Conservation (phyloP, 2,329 filamentous ascomycete species). For the Microsporum ferrugineum region DNA sequence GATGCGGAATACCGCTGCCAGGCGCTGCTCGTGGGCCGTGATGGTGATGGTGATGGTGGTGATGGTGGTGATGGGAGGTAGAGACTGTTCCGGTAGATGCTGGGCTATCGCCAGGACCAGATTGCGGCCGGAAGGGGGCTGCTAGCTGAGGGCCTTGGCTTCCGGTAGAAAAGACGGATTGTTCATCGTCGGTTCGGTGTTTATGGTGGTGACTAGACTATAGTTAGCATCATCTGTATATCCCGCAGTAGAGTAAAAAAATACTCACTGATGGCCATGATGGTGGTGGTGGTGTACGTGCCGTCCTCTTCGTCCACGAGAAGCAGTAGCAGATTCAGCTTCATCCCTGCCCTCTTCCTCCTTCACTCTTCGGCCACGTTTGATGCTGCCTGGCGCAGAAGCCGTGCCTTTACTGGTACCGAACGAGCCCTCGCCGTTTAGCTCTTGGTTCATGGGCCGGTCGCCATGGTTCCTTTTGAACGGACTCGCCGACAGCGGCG, state of each 20-base stretch:
- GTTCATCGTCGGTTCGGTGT: constrained; percentile 43
- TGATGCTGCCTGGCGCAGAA: constrained; percentile 36
- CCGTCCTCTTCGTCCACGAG: constrained; percentile 49
- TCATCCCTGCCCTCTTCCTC: constrained; percentile 60
- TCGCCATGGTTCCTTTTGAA: constrained; percentile 39
- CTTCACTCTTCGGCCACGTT: constrained; percentile 57
- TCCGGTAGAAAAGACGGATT: constrained; percentile 11
- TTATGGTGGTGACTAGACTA: constrained; percentile 43
- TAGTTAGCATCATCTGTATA: constrained; percentile 3
- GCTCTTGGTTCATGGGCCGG: constrained; percentile 4
- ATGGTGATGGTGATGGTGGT: constrained; percentile 37
- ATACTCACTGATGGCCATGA: constrained; percentile 46
- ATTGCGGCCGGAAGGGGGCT: constrained; percentile 16
- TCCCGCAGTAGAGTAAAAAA: background rate
- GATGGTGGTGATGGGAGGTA: constrained; percentile 28
- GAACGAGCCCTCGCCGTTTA: constrained; percentile 1
- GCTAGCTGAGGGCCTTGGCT: constrained; percentile 16
- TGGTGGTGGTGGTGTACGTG: constrained; percentile 50
- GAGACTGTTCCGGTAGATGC: background rate
- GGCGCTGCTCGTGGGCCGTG: constrained; percentile 22
- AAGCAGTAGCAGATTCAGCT: constrained; percentile 53
- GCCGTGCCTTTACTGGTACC: constrained; percentile 2
- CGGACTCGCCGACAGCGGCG: constrained; percentile 43
- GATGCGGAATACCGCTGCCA: constrained; percentile 14
- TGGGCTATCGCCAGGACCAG: constrained; percentile 2